These are phyloP conservation scores for Lithohypha guttulata DNA, from an alignment of 2,329 filamentous ascomycete genomes.

Conservation along the genomic window DNA sequence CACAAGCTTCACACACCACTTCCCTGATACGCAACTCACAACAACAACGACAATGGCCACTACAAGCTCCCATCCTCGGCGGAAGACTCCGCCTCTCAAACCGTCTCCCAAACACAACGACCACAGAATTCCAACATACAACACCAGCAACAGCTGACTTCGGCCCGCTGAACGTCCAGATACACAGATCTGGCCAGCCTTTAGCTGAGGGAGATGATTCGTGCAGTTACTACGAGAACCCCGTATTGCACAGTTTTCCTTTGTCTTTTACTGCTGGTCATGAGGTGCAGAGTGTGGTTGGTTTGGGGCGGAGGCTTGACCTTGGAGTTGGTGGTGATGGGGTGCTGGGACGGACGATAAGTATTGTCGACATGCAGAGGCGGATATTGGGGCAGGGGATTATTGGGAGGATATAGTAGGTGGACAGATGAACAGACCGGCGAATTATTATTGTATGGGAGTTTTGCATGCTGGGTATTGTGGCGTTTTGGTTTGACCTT, in stretches of 20 bases:
- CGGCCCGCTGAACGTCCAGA: constrained; percentile 6
- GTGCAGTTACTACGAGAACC: constrained; percentile 10
- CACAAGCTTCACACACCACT: too few relatives aligned
- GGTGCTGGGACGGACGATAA: constrained; percentile 18
- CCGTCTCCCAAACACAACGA: constrained; percentile 2
- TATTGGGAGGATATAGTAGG: constrained; percentile 20
- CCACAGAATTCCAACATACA: constrained; percentile 1
- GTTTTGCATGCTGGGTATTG: too few relatives aligned
- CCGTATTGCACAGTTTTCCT: constrained; percentile 17
- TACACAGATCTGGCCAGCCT: constrained; percentile 8
- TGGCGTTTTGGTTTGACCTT: too few relatives aligned
- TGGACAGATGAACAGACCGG: too few relatives aligned
- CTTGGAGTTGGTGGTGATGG: constrained; percentile 21
- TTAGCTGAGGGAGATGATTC: not conserved
- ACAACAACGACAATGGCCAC: too few relatives aligned
- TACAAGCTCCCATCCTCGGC: not conserved
- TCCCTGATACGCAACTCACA: too few relatives aligned
- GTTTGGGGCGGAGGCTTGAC: constrained; percentile 11
- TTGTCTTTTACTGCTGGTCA: constrained; percentile 9
- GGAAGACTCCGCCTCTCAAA: constrained; percentile 7
- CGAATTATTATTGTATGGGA: too few relatives aligned
- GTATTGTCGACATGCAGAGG: constrained; percentile 12
- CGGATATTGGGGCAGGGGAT: constrained; percentile 18
- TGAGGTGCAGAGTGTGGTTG: not conserved
- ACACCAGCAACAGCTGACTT: not conserved